Evolutionary conservation across 169 alveolate species (phyloP).

Genomic region (Eimeria tenella): DNA sequence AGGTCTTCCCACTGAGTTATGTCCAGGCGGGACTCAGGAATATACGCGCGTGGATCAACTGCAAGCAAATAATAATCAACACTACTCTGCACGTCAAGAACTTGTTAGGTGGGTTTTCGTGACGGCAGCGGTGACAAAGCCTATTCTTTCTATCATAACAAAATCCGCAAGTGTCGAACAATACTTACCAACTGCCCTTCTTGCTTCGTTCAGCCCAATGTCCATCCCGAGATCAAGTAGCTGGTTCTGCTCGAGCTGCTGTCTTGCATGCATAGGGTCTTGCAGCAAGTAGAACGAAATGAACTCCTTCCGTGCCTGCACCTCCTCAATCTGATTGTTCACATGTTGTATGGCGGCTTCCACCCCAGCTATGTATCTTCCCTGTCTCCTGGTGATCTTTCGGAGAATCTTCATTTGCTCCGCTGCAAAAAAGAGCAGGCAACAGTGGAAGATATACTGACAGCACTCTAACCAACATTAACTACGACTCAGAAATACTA

Average conservation of each 20-base stretch:
- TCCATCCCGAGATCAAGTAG: conserved; percentile 65
- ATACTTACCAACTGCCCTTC: conserved; percentile 57
- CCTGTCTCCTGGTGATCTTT: conserved; percentile 43
- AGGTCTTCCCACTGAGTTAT: conserved; percentile 39
- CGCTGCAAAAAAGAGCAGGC: conserved; percentile 25
- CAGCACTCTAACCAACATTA: background rate
- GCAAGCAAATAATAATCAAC: background rate
- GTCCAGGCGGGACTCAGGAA: conserved; percentile 29
- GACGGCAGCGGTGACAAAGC: no score
- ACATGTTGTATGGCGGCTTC: conserved; percentile 70
- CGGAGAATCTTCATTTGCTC: conserved; percentile 66
- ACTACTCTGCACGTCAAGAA: background rate
- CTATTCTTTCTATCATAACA: background rate
- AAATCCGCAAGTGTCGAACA: background rate
- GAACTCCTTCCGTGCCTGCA: conserved; percentile 60
- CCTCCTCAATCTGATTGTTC: conserved; percentile 67
- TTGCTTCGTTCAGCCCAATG: conserved; percentile 22
- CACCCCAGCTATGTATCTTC: conserved; percentile 43
- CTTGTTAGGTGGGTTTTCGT: no score
- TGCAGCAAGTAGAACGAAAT: conserved; percentile 28
- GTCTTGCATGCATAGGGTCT: conserved; percentile 67
- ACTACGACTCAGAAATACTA: background rate
- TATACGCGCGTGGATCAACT: conserved; percentile 56
- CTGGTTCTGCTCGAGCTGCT: conserved; percentile 53
- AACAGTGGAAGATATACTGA: background rate